A percentile compares a stretch with the other conserved stretches of the same genome.
These are phyloP conservation scores for Mycena venus DNA, from an alignment of 768 basidiomycete species.

Conservation along the genomic window DNA sequence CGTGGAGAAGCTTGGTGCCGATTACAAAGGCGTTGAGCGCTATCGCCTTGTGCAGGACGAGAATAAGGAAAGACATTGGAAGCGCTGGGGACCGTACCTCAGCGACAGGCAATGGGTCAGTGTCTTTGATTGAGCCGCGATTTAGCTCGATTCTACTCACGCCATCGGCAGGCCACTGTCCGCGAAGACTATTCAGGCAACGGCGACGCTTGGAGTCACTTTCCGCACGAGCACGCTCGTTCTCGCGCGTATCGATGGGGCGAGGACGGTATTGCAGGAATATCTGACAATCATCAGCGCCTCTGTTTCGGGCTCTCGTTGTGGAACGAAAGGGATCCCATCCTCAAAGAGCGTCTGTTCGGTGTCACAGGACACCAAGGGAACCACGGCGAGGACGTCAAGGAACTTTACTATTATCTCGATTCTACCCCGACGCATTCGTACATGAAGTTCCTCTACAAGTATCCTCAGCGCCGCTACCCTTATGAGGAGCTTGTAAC, in stretches of 20 bases:
- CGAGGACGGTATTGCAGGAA: slow-evolving; percentile 97
- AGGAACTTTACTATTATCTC: slow-evolving; percentile 98
- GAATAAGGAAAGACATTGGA: slow-evolving; percentile 91
- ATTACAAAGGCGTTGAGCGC: slow-evolving; percentile 88
- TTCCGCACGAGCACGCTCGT: slow-evolving; percentile 93
- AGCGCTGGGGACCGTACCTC: slow-evolving; percentile 98
- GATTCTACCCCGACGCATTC: slow-evolving; percentile 99
- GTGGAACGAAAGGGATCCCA: slow-evolving; percentile 96
- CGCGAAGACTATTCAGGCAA: slow-evolving; percentile 98
- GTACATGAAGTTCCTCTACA: slow-evolving; percentile 99
- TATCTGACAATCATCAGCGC: slow-evolving; percentile 97
- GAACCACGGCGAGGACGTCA: slow-evolving; percentile 99
- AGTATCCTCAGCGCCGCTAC: slow-evolving; percentile 93
- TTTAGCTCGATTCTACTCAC: slow-evolving; percentile 6
- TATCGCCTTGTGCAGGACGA: slow-evolving; percentile 89
- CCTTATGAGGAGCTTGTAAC: slow-evolving; percentile 95
- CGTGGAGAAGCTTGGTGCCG: slow-evolving; percentile 69
- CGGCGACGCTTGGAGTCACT: slow-evolving; percentile 96
- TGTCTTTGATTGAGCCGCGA: slow-evolving; percentile 16
- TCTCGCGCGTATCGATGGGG: slow-evolving; percentile 99
- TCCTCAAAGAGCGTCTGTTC: slow-evolving; percentile 96
- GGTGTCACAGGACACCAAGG: slow-evolving; percentile 98
- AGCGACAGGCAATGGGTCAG: slow-evolving; percentile 97
- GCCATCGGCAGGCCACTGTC: slow-evolving; percentile 86
- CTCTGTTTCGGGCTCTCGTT: slow-evolving; percentile 91